Conservation (phyloP, 805 yeast species). For the Metschnikowia santaceciliae region DNA sequence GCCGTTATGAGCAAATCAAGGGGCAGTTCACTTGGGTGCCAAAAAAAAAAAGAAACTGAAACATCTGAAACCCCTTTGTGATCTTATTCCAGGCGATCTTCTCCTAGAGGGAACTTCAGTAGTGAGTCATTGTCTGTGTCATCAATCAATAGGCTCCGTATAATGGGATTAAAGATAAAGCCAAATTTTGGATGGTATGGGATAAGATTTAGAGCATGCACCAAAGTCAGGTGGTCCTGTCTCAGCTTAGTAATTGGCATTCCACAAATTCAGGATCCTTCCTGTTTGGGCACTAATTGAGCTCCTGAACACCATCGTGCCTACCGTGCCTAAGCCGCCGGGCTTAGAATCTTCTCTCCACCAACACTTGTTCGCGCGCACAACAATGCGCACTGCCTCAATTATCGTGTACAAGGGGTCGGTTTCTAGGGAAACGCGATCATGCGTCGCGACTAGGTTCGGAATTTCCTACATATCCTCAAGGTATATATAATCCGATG, state of each 20-base stretch:
- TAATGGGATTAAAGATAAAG: too few relatives aligned
- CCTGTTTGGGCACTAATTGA: background rate
- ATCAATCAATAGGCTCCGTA: too few relatives aligned
- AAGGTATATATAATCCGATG: constrained; percentile 1
- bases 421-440: background rate
- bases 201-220: too few relatives aligned
- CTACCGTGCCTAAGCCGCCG: background rate
- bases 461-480: background rate
- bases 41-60: background rate
- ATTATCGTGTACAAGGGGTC: constrained; percentile 3
- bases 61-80: too few relatives aligned
- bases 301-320: background rate
- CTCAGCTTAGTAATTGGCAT: background rate
- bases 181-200: too few relatives aligned
- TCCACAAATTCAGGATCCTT: background rate
- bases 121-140: too few relatives aligned
- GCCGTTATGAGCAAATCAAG: too few relatives aligned
- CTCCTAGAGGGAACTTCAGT: too few relatives aligned
- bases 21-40: background rate
- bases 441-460: constrained; percentile 3
- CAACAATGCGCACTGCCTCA: constrained; percentile 3
- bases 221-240: background rate
- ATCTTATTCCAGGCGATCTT: too few relatives aligned
- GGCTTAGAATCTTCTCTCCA: background rate
- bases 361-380: background rate